Percentiles rank a stretch among this genome's conserved stretches.
Evolutionary conservation across 2,329 filamentous ascomycete species (phyloP).

Genomic region (Graphium sp.): DNA sequence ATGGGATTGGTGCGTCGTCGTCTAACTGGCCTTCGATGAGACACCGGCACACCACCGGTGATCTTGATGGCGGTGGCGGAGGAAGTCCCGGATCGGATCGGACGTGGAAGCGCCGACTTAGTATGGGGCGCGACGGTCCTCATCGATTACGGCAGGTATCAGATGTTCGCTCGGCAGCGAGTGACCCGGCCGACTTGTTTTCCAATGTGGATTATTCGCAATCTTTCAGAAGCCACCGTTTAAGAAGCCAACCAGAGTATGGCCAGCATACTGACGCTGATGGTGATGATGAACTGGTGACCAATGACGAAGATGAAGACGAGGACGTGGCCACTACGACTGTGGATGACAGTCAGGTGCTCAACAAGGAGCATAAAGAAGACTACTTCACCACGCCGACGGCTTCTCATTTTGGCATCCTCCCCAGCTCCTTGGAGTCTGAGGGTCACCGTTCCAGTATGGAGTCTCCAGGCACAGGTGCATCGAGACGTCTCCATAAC

Average conservation of each 20-base stretch:
- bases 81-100: slow-evolving; percentile 21
- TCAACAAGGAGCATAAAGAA: slow-evolving; percentile 20
- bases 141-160: slow-evolving; percentile 31
- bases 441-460: too few relatives aligned
- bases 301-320: slow-evolving; percentile 57
- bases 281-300: slow-evolving; percentile 78
- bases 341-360: slow-evolving; percentile 14
- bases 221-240: too few relatives aligned
- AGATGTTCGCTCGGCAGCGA: slow-evolving; percentile 41
- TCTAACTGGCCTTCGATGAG: slow-evolving; percentile 31
- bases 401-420: too few relatives aligned
- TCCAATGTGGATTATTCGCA: too few relatives aligned
- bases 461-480: too few relatives aligned
- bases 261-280: slow-evolving; percentile 64
- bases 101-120: slow-evolving; percentile 34
- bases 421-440: too few relatives aligned
- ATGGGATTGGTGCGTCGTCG: slow-evolving; percentile 28
- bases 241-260: slow-evolving; percentile 26
- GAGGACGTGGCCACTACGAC: slow-evolving; percentile 27
- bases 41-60: too few relatives aligned
- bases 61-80: too few relatives aligned
- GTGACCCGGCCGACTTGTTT: slow-evolving; percentile 46
- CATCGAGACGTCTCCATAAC: slow-evolving; percentile 40
- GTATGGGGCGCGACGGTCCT: slow-evolving; percentile 29
- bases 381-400: slow-evolving; percentile 39